Conservation (phyloP, 192 early-diverging fungal genomes). For the Diversispora eburnea region DNA sequence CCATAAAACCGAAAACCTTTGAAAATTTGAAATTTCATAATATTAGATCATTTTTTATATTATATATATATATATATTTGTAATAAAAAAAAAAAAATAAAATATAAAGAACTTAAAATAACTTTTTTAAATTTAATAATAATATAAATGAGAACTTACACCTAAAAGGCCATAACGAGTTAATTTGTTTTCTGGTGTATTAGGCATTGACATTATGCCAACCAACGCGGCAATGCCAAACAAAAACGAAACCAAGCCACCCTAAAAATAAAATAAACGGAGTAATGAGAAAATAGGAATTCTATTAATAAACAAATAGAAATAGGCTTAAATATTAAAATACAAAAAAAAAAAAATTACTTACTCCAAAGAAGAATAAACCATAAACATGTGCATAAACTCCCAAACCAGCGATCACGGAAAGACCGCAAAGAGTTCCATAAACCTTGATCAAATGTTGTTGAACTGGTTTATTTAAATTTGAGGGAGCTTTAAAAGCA, state of each 20-base stretch:
- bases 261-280: background rate
- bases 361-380: slow-evolving; percentile 25
- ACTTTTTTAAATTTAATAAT: background rate
- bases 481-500: background rate
- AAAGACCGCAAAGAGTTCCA: background rate
- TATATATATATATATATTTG: no score
- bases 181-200: slow-evolving; percentile 8
- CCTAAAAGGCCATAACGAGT: slow-evolving; percentile 21
- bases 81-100: no score
- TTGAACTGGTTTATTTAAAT: slow-evolving; percentile 13
- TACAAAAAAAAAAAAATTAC: background rate
- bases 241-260: slow-evolving; percentile 20
- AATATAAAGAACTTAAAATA: background rate
- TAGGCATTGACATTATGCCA: background rate
- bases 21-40: background rate
- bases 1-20: slow-evolving; percentile 27
- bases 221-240: slow-evolving; percentile 10
- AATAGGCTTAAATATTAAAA: no score
- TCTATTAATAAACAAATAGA: background rate
- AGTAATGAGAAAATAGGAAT: no score
- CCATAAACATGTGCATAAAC: slow-evolving; percentile 7
- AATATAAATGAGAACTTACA: background rate
- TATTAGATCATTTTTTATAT: background rate
- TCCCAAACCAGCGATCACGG: background rate
- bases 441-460: slow-evolving; percentile 21